Percentiles rank a stretch among this genome's conserved stretches.
Evolutionary conservation across 768 basidiomycete genomes (phyloP).

Genomic region (Multifurca ochricompacta): DNA sequence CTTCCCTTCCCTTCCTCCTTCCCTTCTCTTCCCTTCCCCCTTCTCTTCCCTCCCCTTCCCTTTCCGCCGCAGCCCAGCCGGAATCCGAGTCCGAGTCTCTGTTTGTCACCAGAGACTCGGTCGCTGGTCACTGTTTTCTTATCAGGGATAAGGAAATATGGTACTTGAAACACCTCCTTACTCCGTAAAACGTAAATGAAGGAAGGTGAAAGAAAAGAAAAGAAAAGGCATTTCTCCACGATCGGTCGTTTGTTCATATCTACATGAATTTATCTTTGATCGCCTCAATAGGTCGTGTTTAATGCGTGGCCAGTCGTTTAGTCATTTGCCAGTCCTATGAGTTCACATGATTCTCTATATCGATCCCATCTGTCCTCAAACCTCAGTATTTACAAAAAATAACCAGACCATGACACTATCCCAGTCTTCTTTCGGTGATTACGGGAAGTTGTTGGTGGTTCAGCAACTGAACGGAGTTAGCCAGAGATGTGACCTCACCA

Average conservation of each 20-base stretch:
- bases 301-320: conserved; percentile 4
- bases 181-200: no score
- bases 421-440: conserved; percentile 13
- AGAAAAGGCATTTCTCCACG: not conserved
- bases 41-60: not conserved
- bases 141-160: no score
- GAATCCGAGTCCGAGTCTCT: not conserved
- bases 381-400: not conserved
- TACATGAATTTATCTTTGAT: conserved; percentile 4
- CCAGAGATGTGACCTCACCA: no score
- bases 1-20: no score
- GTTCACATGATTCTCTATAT: conserved; percentile 17
- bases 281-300: conserved; percentile 11
- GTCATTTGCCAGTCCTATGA: not conserved
- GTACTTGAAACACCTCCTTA: no score
- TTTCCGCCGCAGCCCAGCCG: not conserved
- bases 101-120: not conserved
- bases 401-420: conserved; percentile 12
- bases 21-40: no score
- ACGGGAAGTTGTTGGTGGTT: conserved; percentile 6
- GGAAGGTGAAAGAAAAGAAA: not conserved
- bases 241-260: not conserved
- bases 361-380: conserved; percentile 15
- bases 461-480: not conserved
- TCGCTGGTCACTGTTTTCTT: not conserved